phyloP scores from a whole-genome alignment of 2,329 filamentous ascomycete genomes.

The Mollisia scopiformis region DNA sequence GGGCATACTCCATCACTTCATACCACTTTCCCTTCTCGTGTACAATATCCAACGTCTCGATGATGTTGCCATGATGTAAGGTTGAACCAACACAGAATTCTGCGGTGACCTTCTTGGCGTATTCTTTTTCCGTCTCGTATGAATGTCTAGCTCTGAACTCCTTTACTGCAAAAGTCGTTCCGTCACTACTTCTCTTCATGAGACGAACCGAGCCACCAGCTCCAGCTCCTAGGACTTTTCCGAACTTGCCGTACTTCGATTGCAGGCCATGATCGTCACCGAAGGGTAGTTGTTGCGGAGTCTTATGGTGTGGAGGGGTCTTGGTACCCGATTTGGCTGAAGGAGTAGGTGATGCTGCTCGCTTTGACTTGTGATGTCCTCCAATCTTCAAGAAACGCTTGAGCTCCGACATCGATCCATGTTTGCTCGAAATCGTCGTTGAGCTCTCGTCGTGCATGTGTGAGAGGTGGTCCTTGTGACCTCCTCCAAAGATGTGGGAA shows the following conservation, averaged over 20 bases:
- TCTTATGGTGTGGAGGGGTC: conserved; percentile 50
- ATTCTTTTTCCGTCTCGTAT: conserved; percentile 93
- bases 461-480: conserved; percentile 47
- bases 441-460: conserved; percentile 49
- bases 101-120: conserved; percentile 96
- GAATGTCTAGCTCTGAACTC: conserved; percentile 91
- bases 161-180: conserved; percentile 94
- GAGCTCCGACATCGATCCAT: conserved; percentile 89
- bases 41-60: conserved; percentile 95
- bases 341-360: conserved; percentile 64
- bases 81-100: conserved; percentile 99
- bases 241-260: conserved; percentile 94
- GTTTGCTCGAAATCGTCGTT: conserved; percentile 53
- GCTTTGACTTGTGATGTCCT: conserved; percentile 67
- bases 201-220: conserved; percentile 92
- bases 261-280: conserved; percentile 89
- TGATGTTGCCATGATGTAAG: conserved; percentile 95
- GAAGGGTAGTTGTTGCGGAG: conserved; percentile 75
- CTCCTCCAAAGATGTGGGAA: conserved; percentile 46
- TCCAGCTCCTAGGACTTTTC: conserved; percentile 89
- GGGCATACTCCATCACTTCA: conserved; percentile 98
- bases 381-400: conserved; percentile 95
- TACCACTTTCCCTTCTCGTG: conserved; percentile 95
- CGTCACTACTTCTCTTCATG: conserved; percentile 91
- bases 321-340: conserved; percentile 53